Evolutionary conservation across 1,284 basidiomycete species (phyloP), one percentile per base, ranked within the genome.

Genomic region (Leccinum laetum): DNA sequence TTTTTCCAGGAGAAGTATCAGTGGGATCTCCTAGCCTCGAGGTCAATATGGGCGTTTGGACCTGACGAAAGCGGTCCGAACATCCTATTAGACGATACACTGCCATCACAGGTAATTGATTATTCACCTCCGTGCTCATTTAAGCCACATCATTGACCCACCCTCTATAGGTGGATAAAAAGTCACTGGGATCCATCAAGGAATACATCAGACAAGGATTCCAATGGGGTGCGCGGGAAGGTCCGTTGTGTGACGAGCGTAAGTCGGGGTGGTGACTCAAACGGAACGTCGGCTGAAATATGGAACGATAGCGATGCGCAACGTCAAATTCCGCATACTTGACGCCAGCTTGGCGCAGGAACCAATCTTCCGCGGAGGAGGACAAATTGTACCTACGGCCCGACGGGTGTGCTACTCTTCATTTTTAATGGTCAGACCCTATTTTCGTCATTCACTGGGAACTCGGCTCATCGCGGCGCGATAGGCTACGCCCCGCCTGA

Each of bases 21-120:
- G 66, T 99, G 98, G 98, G 98, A 99, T 81, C 78, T 99, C 73
- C 86, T 99, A 67, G 97, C 98, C 2, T 96, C 95, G 58, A 87
- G 98, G 65, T 98, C 96, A 73, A 97, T 99, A 80, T 99, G 98
- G 98, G 95, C 96, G n/a, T 99, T 99, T 79, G 98, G 98, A 24
- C 97, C 98, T 5, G 96, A 99, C 69, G 95, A 97, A 61, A 92
- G 90, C 70, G 95, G 96, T 0, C 89, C 98, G 3, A 99, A 99
- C 78, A 87, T 98, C 64, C 80, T 99, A 59, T 82, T 99, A 70
- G 97, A 99, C 77, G 98, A 99, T 75, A 99, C 98, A 1, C 80
- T 99, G 58, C 97, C 98, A 4, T 94, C 92, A 16, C 95, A 98
- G 81, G 94, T 94, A 65, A 60, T 71, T 57, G 35, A 52, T 58